Evolutionary conservation across 352 stramenopile species (phyloP).

Genomic region (Aphanomyces euteiches): DNA sequence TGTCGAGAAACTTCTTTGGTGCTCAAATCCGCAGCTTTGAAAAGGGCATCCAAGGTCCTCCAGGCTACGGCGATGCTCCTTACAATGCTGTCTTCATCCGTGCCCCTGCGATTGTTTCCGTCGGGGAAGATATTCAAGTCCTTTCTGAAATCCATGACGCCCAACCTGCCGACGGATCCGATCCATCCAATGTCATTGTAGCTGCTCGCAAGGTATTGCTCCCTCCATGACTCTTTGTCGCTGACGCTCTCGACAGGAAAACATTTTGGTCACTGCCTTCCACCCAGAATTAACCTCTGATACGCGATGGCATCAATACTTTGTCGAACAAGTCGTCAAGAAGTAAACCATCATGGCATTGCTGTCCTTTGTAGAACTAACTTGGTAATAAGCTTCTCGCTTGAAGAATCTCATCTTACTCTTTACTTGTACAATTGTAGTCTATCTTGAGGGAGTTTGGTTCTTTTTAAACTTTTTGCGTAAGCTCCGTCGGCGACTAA

Average conservation of each 20-base stretch:
- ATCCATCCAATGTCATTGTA: constrained; percentile 78
- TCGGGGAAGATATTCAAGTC: constrained; percentile 85
- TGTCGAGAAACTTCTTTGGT: constrained; percentile 98
- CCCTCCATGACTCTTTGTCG: neutral
- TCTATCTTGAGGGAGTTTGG: neutral
- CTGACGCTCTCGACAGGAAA: constrained; percentile 44
- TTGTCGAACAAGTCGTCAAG: constrained; percentile 71
- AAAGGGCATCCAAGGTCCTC: constrained; percentile 55
- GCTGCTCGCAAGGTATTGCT: constrained; percentile 57
- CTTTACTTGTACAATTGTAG: no score
- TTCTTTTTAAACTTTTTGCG: constrained; percentile 76
- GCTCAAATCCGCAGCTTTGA: constrained; percentile 87
- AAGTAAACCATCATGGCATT: constrained; percentile 23
- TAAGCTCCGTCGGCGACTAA: constrained; percentile 78
- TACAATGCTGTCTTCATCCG: constrained; percentile 97
- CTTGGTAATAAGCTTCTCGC: no score
- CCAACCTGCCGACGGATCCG: constrained; percentile 65
- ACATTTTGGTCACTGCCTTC: constrained; percentile 94
- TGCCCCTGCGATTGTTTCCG: constrained; percentile 92
- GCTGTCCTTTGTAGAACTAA: neutral
- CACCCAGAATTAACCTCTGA: constrained; percentile 95
- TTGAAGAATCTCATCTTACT: no score
- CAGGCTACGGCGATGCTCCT: constrained; percentile 50
- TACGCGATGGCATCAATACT: constrained; percentile 93
- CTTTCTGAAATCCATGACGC: constrained; percentile 83